A percentile compares a stretch with the other conserved stretches of the same genome.
These are phyloP conservation scores for Abrus pulchellus DNA, from an alignment of 306 rosid genomes.

Conservation along the genomic window DNA sequence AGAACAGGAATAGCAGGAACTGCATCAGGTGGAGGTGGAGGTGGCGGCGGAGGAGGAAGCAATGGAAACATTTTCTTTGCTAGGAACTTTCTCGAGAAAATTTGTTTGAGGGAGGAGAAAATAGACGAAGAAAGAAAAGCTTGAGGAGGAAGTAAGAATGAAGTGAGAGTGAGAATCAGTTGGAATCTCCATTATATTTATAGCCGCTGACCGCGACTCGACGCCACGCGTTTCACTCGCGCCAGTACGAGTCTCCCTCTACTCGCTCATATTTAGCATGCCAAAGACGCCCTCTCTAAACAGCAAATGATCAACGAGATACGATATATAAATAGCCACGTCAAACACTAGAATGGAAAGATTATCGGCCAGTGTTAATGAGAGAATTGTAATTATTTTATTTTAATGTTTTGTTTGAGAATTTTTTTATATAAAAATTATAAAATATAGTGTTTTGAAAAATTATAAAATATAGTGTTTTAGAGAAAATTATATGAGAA, in stretches of 20 bases:
- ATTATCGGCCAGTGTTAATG: no score
- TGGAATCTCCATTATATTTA: neutral
- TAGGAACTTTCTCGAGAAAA: conserved; percentile 39
- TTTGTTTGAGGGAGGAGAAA: conserved; percentile 44
- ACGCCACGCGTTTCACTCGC: neutral
- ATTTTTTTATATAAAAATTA: no score
- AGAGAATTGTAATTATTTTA: no score
- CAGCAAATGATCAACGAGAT: no score
- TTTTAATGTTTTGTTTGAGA: neutral
- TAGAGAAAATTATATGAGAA: no score
- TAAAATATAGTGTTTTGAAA: no score
- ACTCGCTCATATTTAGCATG: neutral
- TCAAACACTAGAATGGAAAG: no score
- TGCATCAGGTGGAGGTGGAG: neutral
- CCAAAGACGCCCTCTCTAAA: no score
- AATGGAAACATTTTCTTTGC: conserved; percentile 11
- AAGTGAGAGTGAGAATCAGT: neutral
- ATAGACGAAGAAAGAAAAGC: neutral
- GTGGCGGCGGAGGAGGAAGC: conserved; percentile 26
- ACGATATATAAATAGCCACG: no score
- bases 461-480: no score
- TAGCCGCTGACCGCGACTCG: neutral
- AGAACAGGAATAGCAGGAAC: neutral
- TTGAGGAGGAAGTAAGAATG: conserved; percentile 41
- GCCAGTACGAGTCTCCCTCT: neutral